Percentiles rank a stretch among this genome's conserved stretches.
Evolutionary conservation across 805 yeast species (phyloP).

Genomic region (Yarrowia sp.): DNA sequence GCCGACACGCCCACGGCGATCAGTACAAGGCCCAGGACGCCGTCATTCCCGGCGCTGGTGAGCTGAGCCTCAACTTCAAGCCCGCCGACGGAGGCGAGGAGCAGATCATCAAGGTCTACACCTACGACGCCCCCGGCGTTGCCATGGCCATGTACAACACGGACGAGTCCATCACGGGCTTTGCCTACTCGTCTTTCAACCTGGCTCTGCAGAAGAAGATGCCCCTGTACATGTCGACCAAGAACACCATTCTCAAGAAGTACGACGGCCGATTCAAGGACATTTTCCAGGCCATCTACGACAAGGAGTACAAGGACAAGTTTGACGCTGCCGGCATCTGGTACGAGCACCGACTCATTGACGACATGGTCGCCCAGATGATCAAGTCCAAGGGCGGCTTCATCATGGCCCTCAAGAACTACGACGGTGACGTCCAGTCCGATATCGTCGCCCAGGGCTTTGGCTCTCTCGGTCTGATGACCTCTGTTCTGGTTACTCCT

Average conservation of each 20-base stretch:
- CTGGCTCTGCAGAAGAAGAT: conserved; percentile 75
- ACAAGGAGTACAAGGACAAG: conserved; percentile 58
- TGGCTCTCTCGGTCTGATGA: conserved; percentile 95
- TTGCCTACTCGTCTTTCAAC: conserved; percentile 90
- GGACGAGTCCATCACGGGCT: conserved; percentile 82
- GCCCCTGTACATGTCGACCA: conserved; percentile 84
- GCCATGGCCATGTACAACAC: conserved; percentile 95
- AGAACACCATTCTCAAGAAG: conserved; percentile 89
- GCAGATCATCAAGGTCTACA: conserved; percentile 56
- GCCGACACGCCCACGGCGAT: conserved; percentile 97
- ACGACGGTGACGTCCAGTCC: conserved; percentile 96
- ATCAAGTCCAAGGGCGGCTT: conserved; percentile 92
- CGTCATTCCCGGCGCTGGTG: conserved; percentile 76
- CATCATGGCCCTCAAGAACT: conserved; percentile 94
- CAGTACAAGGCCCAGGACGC: conserved; percentile 93
- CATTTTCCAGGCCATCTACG: conserved; percentile 80
- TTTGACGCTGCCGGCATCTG: conserved; percentile 83
- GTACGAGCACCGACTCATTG: conserved; percentile 95
- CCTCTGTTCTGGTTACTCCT: conserved; percentile 94
- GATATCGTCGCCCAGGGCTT: conserved; percentile 98
- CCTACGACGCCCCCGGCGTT: conserved; percentile 73
- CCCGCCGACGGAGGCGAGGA: conserved; percentile 62
- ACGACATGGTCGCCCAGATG: conserved; percentile 99
- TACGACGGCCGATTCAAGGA: conserved; percentile 97
- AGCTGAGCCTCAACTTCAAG: conserved; percentile 70